These are phyloP conservation scores for Sonneratia caseolaris DNA, from an alignment of 345 rosid genomes.

Conservation along the genomic window DNA sequence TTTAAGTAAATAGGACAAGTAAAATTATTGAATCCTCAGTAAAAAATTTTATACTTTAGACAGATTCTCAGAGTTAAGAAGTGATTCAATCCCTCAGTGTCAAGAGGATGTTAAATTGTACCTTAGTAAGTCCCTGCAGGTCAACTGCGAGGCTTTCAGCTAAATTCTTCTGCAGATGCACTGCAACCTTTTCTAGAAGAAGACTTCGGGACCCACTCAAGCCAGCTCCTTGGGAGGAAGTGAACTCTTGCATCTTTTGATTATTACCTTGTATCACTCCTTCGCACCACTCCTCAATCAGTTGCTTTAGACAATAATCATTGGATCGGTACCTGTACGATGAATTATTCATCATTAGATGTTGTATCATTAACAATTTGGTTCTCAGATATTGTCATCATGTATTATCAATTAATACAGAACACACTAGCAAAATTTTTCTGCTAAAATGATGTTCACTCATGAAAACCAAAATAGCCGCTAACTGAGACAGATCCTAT, in stretches of 20 bases:
- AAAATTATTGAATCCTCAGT: not conserved
- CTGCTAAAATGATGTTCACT: not conserved
- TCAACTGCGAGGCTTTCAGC: conserved; percentile 54
- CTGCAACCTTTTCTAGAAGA: conserved; percentile 74
- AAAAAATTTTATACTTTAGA: not conserved
- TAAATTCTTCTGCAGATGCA: conserved; percentile 45
- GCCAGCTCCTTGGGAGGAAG: conserved; percentile 26
- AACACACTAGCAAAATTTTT: not conserved
- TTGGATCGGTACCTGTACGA: conserved; percentile 65
- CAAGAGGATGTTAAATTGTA: conserved; percentile 9
- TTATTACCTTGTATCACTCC: conserved; percentile 56
- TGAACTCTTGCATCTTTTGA: conserved; percentile 25
- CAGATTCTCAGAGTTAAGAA: not conserved
- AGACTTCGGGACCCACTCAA: conserved; percentile 40
- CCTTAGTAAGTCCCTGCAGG: conserved; percentile 78
- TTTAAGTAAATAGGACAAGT: not conserved
- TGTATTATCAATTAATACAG: not conserved
- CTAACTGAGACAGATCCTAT: not conserved
- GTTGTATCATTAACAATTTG: not conserved
- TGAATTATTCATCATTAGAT: not conserved
- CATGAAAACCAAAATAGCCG: not conserved
- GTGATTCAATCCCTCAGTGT: not conserved
- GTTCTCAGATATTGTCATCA: not conserved
- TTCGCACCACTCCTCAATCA: conserved; percentile 97
- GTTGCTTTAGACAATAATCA: conserved; percentile 70